Conservation (phyloP, 208 protist genomes). For the Leptomonas seymouri region DNA sequence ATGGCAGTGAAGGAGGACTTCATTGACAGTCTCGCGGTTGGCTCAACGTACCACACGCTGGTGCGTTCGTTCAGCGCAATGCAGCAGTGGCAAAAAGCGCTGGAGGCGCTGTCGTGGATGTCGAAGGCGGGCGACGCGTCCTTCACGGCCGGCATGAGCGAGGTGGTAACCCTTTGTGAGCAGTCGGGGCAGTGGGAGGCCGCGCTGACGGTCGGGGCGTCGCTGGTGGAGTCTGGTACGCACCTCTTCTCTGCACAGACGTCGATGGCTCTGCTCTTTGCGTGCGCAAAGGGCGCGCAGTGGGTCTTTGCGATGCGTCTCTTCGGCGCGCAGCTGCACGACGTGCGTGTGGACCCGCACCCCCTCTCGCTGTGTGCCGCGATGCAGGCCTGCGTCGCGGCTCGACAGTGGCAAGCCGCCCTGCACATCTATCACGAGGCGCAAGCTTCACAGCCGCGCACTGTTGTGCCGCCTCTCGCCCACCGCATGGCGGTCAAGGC, state of each 20-base stretch:
- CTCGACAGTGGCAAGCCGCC: slow-evolving; percentile 55
- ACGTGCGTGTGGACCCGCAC: slow-evolving; percentile 62
- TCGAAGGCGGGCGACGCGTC: slow-evolving; percentile 76
- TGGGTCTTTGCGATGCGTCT: slow-evolving; percentile 59
- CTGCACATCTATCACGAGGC: slow-evolving; percentile 41
- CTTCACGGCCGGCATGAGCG: slow-evolving; percentile 59
- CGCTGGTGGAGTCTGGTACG: slow-evolving; percentile 49
- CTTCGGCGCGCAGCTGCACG: slow-evolving; percentile 49
- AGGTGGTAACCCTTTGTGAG: slow-evolving; percentile 81
- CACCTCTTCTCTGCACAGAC: slow-evolving; percentile 57
- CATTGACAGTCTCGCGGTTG: slow-evolving; percentile 53
- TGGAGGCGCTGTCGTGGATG: slow-evolving; percentile 89
- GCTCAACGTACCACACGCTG: slow-evolving; percentile 72
- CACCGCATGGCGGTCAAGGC: slow-evolving; percentile 72
- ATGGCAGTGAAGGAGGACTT: slow-evolving; percentile 68
- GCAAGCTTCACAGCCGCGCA: slow-evolving; percentile 58
- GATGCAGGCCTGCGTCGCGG: slow-evolving; percentile 68
- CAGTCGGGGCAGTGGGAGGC: slow-evolving; percentile 84
- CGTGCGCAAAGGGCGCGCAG: slow-evolving; percentile 61
- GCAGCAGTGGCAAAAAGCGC: slow-evolving; percentile 84
- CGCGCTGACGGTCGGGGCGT: slow-evolving; percentile 55
- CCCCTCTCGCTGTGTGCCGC: slow-evolving; percentile 72
- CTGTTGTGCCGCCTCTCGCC: slow-evolving; percentile 75
- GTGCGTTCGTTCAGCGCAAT: slow-evolving; percentile 69
- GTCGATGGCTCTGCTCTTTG: slow-evolving; percentile 65